Evolutionary conservation across 495 filamentous ascomycete genomes (phyloP), one percentile per base, ranked within the genome.

Genomic region (Aspergillus sparsus): DNA sequence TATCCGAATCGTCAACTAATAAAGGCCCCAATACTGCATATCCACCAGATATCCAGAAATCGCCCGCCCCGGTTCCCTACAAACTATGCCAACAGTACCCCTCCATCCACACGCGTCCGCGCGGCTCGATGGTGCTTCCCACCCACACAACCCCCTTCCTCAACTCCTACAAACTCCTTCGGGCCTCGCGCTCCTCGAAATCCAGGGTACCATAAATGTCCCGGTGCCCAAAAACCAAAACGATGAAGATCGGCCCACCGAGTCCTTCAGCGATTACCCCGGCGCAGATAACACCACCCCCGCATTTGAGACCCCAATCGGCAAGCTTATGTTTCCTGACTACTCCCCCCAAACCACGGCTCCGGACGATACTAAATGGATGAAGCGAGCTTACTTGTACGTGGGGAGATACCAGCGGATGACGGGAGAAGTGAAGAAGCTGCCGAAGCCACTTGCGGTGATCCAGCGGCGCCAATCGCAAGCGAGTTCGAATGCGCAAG

Each of bases 341-440:
- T 90, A 90, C 63, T 76, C 84, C 31, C 63, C 77, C 5, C 68
- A 77, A 45, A 77, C 72, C 46, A 78, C 77, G 7, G 68, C 72
- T 32, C 77, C 76, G 7, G 76, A 77, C 5, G 75, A 77, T 53
- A 85, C 80, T 7, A 79, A 80, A 18, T 96, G 92, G 93, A 94
- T 93, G 90, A 94, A 92, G 72, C 77, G 82, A 39, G 91, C 90
- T 31, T 90, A 94, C 71, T 71, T 98, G 36, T 96, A 92, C 68
- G 83, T 97, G 6, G 94, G 94, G 10, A 82, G 87, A 71, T 89
- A 97, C 68, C 94, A 98, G 76, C 83, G 93, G 49, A 82, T 98
- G 71, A 89, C 85, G 1, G 94, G 94, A 9, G 92, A 98, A 71
- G 86, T 95, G 8, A 95, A 92, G 82, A 94, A 90, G 66, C 71